phyloP scores from a whole-genome alignment of 2,329 filamentous ascomycete species.

The Alternaria gaisen region DNA sequence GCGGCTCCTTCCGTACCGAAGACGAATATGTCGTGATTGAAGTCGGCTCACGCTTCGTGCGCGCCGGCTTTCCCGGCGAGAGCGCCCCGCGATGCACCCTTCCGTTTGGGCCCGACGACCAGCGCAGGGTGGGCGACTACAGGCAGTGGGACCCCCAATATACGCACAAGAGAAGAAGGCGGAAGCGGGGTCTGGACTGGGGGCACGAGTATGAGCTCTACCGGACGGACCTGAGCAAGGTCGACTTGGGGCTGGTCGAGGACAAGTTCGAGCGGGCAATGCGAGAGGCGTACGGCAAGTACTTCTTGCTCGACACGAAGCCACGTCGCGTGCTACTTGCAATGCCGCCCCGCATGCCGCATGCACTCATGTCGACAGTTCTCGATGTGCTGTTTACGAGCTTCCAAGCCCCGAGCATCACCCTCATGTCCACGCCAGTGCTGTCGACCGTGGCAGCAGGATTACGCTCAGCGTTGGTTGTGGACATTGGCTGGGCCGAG shows the following conservation, averaged over 20 bases:
- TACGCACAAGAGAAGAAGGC: conserved; percentile 59
- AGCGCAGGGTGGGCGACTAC: conserved; percentile 83
- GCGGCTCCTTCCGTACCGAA: conserved; percentile 63
- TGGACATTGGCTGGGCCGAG: conserved; percentile 94
- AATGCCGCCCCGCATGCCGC: conserved; percentile 78
- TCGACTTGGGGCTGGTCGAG: conserved; percentile 81
- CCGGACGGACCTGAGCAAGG: conserved; percentile 73
- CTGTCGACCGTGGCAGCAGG: conserved; percentile 81
- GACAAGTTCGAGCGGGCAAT: conserved; percentile 88
- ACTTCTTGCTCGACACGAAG: conserved; percentile 74
- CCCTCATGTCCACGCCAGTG: conserved; percentile 79
- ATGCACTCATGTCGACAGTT: conserved; percentile 77
- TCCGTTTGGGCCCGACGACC: conserved; percentile 77
- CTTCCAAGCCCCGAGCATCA: conserved; percentile 82
- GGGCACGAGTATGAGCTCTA: conserved; percentile 77
- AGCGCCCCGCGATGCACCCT: conserved; percentile 74
- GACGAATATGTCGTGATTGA: conserved; percentile 91
- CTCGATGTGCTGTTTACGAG: conserved; percentile 81
- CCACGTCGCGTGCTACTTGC: conserved; percentile 78
- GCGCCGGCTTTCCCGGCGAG: conserved; percentile 88
- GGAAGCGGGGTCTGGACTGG: conserved; percentile 64
- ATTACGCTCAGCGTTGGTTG: conserved; percentile 81
- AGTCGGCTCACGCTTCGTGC: conserved; percentile 78
- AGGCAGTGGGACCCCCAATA: conserved; percentile 70
- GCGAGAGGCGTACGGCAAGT: conserved; percentile 83